phyloP scores from a whole-genome alignment of 768 basidiomycete species.

The Psilocybe sp. region DNA sequence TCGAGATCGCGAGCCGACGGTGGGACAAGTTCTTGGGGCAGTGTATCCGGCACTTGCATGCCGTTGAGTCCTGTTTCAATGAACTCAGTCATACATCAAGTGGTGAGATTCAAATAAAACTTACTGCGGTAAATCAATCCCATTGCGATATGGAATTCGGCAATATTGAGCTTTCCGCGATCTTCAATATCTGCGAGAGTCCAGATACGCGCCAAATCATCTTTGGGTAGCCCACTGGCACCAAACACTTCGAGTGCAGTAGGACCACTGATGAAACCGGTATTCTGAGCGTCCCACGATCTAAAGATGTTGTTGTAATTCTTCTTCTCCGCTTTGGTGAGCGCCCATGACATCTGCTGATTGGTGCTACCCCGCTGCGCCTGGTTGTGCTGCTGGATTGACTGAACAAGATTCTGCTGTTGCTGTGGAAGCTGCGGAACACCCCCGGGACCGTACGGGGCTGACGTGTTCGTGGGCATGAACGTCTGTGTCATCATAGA shows the following conservation, averaged over 20 bases:
- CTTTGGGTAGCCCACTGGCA: constrained; percentile 83
- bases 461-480: constrained; percentile 72
- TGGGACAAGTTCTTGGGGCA: constrained; percentile 88
- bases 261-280: constrained; percentile 83
- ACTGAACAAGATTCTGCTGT: constrained; percentile 72
- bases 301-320: constrained; percentile 95
- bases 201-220: constrained; percentile 94
- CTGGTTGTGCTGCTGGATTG: constrained; percentile 86
- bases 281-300: constrained; percentile 83
- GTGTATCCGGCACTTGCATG: constrained; percentile 80
- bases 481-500: constrained; percentile 90
- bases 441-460: constrained; percentile 58
- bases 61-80: constrained; percentile 76
- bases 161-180: constrained; percentile 90
- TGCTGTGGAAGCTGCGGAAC: constrained; percentile 67
- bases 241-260: constrained; percentile 93
- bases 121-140: constrained; percentile 93
- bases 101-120: constrained; percentile 27
- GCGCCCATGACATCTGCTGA: constrained; percentile 80
- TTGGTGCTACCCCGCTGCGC: constrained; percentile 60
- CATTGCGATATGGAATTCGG: constrained; percentile 99
- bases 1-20: constrained; percentile 90
- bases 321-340: constrained; percentile 91
- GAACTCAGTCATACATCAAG: background rate
- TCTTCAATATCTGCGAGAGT: constrained; percentile 90